A percentile compares a stretch with the other conserved stretches of the same genome.
These are phyloP conservation scores for Trichophyton simii DNA, from an alignment of 2,329 filamentous ascomycete species.

Conservation along the genomic window DNA sequence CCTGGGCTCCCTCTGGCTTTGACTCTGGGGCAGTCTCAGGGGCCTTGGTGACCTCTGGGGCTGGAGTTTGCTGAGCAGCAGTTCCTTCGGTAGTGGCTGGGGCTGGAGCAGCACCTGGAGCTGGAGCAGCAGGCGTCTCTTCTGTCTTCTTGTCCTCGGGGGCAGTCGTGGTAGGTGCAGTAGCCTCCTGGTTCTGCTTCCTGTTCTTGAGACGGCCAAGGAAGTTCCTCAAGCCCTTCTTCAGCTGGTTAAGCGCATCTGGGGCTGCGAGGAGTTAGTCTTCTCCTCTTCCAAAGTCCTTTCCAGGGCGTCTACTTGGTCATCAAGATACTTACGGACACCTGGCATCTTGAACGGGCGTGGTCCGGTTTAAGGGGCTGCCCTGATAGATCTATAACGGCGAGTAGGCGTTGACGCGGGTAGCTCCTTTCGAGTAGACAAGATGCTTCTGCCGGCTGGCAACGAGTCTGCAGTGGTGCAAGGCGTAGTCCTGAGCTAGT, in stretches of 20 bases:
- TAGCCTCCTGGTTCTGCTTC: slow-evolving; percentile 8
- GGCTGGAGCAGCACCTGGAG: slow-evolving; percentile 9
- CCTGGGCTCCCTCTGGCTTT: slow-evolving; percentile 20
- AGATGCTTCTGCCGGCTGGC: not conserved
- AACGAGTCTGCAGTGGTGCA: not conserved
- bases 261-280: slow-evolving; percentile 17
- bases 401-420: no score
- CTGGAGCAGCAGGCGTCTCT: slow-evolving; percentile 8
- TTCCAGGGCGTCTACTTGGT: not conserved
- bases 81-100: slow-evolving; percentile 9
- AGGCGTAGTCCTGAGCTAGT: not conserved
- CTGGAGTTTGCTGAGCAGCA: slow-evolving; percentile 8
- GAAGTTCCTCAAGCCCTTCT: slow-evolving; percentile 23
- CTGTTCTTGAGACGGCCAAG: slow-evolving; percentile 24
- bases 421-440: not conserved
- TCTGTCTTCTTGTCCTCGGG: slow-evolving; percentile 12
- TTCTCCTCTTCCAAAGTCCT: not conserved
- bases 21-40: slow-evolving; percentile 5
- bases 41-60: slow-evolving; percentile 9
- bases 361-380: not conserved
- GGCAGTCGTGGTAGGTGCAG: slow-evolving; percentile 6
- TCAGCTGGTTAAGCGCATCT: slow-evolving; percentile 23
- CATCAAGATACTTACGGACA: slow-evolving; percentile 21
- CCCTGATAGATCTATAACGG: not conserved
- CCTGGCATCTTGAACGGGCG: slow-evolving; percentile 21